Conservation (phyloP, 331 rosid genomes). For the Rhamnella rubrinervis region DNA sequence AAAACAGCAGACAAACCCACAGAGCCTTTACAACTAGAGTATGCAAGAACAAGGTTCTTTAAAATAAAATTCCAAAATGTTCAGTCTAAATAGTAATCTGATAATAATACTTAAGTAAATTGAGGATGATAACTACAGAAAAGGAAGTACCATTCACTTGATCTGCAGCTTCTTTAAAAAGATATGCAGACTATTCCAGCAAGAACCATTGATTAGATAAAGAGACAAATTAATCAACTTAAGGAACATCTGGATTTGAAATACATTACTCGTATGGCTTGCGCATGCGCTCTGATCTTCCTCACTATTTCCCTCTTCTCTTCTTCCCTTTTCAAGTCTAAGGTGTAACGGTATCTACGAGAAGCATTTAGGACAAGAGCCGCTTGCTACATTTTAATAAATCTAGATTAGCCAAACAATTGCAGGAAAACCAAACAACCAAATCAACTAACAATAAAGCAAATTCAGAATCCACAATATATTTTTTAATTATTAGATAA, state of each 20-base stretch:
- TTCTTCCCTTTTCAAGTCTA: constrained; percentile 92
- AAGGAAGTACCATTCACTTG: constrained; percentile 41
- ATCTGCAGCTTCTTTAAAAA: constrained; percentile 49
- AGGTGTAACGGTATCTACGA: constrained; percentile 97
- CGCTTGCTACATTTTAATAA: constrained; percentile 66
- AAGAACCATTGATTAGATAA: constrained; percentile 30
- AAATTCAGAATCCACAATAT: neutral
- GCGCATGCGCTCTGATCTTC: constrained; percentile 88
- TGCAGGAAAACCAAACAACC: neutral
- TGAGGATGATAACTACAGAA: neutral
- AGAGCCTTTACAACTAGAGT: too few relatives aligned
- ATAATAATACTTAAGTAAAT: neutral
- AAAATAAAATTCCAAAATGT: too few relatives aligned
- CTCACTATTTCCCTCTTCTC: constrained; percentile 65
- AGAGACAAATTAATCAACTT: constrained; percentile 8
- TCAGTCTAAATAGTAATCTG: too few relatives aligned
- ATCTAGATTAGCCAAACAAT: constrained; percentile 14
- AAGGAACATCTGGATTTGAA: constrained; percentile 9
- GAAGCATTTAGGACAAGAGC: constrained; percentile 98
- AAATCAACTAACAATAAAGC: neutral
- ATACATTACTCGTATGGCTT: constrained; percentile 71
- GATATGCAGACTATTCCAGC: constrained; percentile 74
- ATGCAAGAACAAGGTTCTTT: too few relatives aligned
- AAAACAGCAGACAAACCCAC: neutral
- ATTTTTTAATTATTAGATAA: neutral